Evolutionary conservation across 768 basidiomycete species (phyloP), one percentile per base, ranked within the genome.

Genomic region (Tylopilus rubrobrunneus): DNA sequence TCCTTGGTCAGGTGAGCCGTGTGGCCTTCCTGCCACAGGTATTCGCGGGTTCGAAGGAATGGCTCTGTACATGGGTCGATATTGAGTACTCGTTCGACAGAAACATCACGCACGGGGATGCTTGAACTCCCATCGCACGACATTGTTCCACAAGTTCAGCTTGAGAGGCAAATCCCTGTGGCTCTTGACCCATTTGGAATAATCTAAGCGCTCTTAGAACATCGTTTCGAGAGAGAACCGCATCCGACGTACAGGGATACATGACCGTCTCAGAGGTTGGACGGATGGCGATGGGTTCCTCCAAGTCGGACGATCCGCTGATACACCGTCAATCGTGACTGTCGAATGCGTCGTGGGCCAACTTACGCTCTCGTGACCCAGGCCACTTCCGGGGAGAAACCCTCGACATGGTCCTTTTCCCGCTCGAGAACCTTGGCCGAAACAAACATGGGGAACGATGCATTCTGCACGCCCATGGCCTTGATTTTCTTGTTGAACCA

Each of bases 1-100:
- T 76, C 67, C 71, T 95, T 89, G 60, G 88, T 91, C 42, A 95
- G 79, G 72, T 88, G 85, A 4, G 97, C 96, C 9, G 97, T 98
- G 76, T 99, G 97, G 36, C 97, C 97, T 73, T 99, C 97, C 75
- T 99, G 97, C 97, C 97, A 99, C n/a, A 99, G 78, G 81, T 98
- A 99, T 75, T 99, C 97, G 68, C 97, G 91, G 2, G 97, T 98
- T 52, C 97, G 93, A 36, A 99, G 82, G 89, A 99, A 99, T 8
- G 97, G 97, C 71, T 99, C 89, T 91, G 67, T 25, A 34, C 34
- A 49, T 83, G 68, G 36, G 28, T 31, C 31, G 5, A 11, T 2
- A n/a, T 19, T 49, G 8, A 62, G 56, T 14, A 3, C 37, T 19
- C 0, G 4, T 12, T 14, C 28, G 15, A 50, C 9, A 41, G 2